Evolutionary conservation across 352 stramenopile genomes (phyloP).

Genomic region (Phytophthora gonapodyides): DNA sequence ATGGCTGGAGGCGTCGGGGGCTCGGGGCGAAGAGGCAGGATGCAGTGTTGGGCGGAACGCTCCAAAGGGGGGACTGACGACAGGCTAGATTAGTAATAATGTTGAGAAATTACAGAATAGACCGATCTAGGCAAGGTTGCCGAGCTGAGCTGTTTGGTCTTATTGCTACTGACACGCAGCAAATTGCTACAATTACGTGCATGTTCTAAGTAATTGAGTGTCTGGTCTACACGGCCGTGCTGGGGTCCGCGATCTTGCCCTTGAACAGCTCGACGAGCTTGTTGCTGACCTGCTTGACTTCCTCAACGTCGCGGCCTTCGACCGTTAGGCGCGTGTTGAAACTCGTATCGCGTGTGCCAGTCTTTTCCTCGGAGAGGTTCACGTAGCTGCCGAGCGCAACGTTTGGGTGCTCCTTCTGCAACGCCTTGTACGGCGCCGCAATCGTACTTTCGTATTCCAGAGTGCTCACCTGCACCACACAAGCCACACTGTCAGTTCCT

Average conservation of each 20-base stretch:
- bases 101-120: no score
- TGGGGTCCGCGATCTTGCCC: slow-evolving; percentile 19
- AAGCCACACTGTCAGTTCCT: not conserved
- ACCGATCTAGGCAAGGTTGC: no score
- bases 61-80: slow-evolving; percentile 3
- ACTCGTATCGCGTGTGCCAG: slow-evolving; percentile 45
- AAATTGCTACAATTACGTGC: no score
- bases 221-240: slow-evolving; percentile 12
- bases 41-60: slow-evolving; percentile 21
- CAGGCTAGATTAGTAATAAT: no score
- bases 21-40: slow-evolving; percentile 23
- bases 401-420: slow-evolving; percentile 65
- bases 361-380: slow-evolving; percentile 69
- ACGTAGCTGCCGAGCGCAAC: slow-evolving; percentile 82
- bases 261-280: slow-evolving; percentile 44
- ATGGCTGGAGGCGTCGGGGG: slow-evolving; percentile 22
- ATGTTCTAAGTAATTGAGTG: no score
- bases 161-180: no score
- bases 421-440: slow-evolving; percentile 50
- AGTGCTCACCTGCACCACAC: slow-evolving; percentile 65
- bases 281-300: slow-evolving; percentile 54
- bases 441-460: slow-evolving; percentile 64
- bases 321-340: slow-evolving; percentile 72
- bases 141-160: no score
- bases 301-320: slow-evolving; percentile 49